Conservation (phyloP, 75 land plant species). For the Pseudotsuga menziesii region DNA sequence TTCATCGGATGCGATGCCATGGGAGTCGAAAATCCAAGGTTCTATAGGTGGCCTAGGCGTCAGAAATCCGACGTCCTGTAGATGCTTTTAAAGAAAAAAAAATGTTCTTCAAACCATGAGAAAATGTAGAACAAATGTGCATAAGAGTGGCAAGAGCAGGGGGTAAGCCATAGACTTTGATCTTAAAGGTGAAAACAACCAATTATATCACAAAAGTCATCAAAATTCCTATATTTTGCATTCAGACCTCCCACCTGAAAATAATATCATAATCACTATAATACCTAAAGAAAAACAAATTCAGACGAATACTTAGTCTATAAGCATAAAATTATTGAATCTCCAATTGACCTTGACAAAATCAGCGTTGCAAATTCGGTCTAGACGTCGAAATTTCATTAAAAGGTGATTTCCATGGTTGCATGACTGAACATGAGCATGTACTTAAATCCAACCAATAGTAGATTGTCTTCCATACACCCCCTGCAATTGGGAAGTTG, state of each 20-base stretch:
- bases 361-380: not conserved
- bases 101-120: no score
- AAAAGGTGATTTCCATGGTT: not conserved
- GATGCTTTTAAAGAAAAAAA: no score
- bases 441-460: not conserved
- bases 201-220: not conserved
- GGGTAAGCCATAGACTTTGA: constrained; percentile 3
- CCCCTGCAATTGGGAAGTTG: no score
- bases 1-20: no score
- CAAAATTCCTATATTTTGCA: no score
- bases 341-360: not conserved
- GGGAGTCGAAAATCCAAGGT: no score
- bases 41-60: no score
- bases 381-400: not conserved
- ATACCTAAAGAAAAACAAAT: no score
- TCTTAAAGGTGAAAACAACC: not conserved
- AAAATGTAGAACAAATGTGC: not conserved
- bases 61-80: no score
- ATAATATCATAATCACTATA: not conserved
- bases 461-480: no score
- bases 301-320: not conserved
- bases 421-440: not conserved
- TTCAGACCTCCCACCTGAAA: not conserved
- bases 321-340: not conserved
- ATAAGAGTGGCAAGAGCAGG: constrained; percentile 1